Conservation (phyloP, 75 land plant species). For the Azolla pinnata region DNA sequence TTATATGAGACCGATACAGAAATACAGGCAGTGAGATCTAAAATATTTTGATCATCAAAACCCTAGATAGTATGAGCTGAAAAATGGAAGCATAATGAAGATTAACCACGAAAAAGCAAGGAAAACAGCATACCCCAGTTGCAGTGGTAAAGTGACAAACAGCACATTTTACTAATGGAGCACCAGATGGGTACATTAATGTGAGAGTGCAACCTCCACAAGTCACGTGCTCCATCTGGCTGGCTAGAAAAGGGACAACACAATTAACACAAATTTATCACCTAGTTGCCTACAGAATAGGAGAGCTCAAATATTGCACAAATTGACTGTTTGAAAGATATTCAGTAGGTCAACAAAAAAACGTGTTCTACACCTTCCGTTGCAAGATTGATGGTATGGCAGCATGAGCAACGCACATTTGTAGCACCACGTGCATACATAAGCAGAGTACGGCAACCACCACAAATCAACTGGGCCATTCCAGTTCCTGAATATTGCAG, state of each 20-base stretch:
- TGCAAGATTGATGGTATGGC: constrained; percentile 56
- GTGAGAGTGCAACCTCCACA: constrained; percentile 30
- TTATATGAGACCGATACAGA: too few species aligned
- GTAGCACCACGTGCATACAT: constrained; percentile 77
- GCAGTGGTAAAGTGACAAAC: constrained; percentile 25
- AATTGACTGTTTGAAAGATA: neutral
- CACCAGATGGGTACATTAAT: constrained; percentile 32
- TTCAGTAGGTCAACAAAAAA: neutral
- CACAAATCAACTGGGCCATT: constrained; percentile 72
- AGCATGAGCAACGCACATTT: constrained; percentile 79
- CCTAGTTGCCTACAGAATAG: neutral
- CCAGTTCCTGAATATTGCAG: constrained; percentile 28
- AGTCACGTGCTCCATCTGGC: constrained; percentile 22
- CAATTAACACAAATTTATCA: too few species aligned
- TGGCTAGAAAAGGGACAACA: too few species aligned
- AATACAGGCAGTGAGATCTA: too few species aligned
- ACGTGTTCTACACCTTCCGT: constrained; percentile 7
- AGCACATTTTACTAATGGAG: constrained; percentile 31
- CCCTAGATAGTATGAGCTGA: too few species aligned
- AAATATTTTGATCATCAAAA: too few species aligned
- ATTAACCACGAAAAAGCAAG: too few species aligned
- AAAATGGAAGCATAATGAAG: too few species aligned
- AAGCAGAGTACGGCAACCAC: constrained; percentile 61
- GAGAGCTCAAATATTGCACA: neutral
- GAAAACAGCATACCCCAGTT: too few species aligned